Base-by-base conservation (phyloP, 805 yeast species). In the Candida berthetii region DNA sequence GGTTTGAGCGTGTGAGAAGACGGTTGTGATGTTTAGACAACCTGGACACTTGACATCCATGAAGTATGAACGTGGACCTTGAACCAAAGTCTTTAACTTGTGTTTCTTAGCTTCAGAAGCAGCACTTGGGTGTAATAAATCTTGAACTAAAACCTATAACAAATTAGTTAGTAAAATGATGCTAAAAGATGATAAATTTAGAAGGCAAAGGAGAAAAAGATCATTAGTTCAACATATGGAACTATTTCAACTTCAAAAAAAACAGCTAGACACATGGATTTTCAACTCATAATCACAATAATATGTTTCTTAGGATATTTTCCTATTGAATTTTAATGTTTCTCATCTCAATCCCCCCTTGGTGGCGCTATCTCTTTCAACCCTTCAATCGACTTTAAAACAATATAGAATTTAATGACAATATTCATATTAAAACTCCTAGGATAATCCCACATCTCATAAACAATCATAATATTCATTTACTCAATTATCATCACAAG, bases 11-110 rank as follows among this genome's bases (percentile, higher is more conserved):
- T 93, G 99, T 54, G 98, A 91, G 85, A 93, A 93, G 58, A 93
- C 98, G 60, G 97, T 91, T 74, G 99, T 89, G 79, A 93, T 93
- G 83, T 83, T 85, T 71, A 91, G 80, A 80, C 99, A 93, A 64
- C 99, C 98, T 74, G 95, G 98, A 76, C 99, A 93, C 76, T 91
- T 93, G 62, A 93, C 99, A 69, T 93, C 99, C 96, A 93, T 90
- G 85, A 93, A 93, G 83, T 78, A 93, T 48, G 98, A 90, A 84
- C 98, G 87, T 74, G 99, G 99, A 53, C 85, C 70, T 72, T 91
- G 96, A 60, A 93, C 99, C 68, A 93, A 85, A 65, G 85, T 82
- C 89, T 91, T 93, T 68, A 90, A 81, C 78, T 93, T 93, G 88
- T 93, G 96, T 74, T 90, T 82, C 75, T 81, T 83, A 65, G 89